Evolutionary conservation across 768 basidiomycete species (phyloP), one percentile per base, ranked within the genome.

Genomic region (Nidularia pulvinata): DNA sequence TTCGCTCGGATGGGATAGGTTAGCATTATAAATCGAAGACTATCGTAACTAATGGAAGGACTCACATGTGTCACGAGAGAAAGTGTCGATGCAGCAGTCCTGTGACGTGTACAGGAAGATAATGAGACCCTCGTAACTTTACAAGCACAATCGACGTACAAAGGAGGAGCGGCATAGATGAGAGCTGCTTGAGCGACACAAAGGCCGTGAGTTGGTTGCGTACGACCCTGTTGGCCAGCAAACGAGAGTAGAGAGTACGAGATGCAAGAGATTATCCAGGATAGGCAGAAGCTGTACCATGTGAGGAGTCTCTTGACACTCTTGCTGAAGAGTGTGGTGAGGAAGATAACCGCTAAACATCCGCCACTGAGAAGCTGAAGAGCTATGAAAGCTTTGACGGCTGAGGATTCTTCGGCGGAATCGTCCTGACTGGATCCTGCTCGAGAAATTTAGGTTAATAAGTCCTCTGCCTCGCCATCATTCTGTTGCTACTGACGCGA

Each of bases 221-320:
- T 59, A 3, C 61, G 59, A 44, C 56, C 54, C 55, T 68, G 65
- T 52, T 72, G 67, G 6, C 69, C 69, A 45, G 66, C 57, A 48
- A 70, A 52, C 52, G 65, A 61, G 33, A 68, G 58, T 34, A 71
- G 57, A n/a, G 65, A 64, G 45, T 70, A 72, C 10, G 65, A 69
- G 19, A 65, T 35, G 25, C 57, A 57, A 3, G 66, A 69, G 35
- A 69, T 13, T 33, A 69, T 64, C 69, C 69, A 72, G 19, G 64
- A 63, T 5, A 51, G 42, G 32, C 59, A 57, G 53, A 72, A 71
- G 50, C 63, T 66, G 52, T 69, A 69, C 69, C 67, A 72, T 1
- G 69, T 69, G n/a, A 65, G 52, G 53, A 64, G 64, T 46, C 68
- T 64, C 37, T 67, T 67, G 50, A 72, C 61, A 9, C 47, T 49